phyloP scores from a whole-genome alignment of 164 flowering plant species.

The Umbellularia californica region DNA sequence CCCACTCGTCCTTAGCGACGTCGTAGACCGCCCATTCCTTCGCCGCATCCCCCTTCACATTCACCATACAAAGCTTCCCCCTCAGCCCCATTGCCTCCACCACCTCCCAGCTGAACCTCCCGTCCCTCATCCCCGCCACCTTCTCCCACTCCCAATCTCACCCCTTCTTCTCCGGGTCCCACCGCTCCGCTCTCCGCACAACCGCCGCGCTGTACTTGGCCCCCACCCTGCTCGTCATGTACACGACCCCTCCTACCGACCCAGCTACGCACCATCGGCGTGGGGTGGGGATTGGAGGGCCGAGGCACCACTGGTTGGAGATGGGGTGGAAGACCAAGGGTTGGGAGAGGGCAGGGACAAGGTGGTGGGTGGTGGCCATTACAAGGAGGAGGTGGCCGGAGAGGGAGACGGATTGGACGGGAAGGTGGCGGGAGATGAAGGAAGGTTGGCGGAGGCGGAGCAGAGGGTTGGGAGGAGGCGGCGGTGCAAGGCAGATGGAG shows the following conservation, averaged over 20 bases:
- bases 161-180: conserved; percentile 26
- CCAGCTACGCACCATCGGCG: conserved; percentile 93
- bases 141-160: conserved; percentile 28
- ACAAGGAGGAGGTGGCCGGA: conserved; percentile 46
- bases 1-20: conserved; percentile 40
- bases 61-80: conserved; percentile 73
- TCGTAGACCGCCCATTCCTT: conserved; percentile 61
- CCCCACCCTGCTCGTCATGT: conserved; percentile 70
- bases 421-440: conserved; percentile 53
- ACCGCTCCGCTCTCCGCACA: conserved; percentile 55
- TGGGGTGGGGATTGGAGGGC: conserved; percentile 51
- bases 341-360: conserved; percentile 56
- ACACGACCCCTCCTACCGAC: conserved; percentile 27
- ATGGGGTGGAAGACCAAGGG: conserved; percentile 61
- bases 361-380: conserved; percentile 54
- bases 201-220: conserved; percentile 42
- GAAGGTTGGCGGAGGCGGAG: conserved; percentile 50
- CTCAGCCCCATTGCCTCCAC: conserved; percentile 70
- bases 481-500: conserved; percentile 17
- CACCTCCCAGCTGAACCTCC: conserved; percentile 64
- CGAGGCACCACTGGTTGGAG: conserved; percentile 39
- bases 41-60: conserved; percentile 50
- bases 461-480: conserved; percentile 41
- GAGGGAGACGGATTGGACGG: conserved; percentile 56
- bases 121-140: conserved; percentile 35